Evolutionary conservation across 1,139 yeast genomes (phyloP).

Genomic region (Saccharomyces hybrid): DNA sequence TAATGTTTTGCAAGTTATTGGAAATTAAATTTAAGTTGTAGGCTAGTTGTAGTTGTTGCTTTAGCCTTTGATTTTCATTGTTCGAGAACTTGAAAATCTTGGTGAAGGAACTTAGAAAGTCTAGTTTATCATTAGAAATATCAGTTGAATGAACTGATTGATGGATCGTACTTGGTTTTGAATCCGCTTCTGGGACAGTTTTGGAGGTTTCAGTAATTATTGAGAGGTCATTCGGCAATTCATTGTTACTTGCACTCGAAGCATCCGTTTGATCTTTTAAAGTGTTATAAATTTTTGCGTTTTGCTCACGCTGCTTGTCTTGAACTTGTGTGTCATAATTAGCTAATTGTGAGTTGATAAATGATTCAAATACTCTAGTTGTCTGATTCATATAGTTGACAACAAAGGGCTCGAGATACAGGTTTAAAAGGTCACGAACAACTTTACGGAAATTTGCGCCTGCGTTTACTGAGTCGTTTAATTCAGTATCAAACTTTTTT

Average conservation of each 20-base stretch:
- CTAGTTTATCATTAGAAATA: constrained; percentile 32
- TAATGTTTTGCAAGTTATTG: constrained; percentile 38
- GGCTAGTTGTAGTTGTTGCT: constrained; percentile 43
- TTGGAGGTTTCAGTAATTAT: neutral
- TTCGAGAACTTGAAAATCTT: constrained; percentile 48
- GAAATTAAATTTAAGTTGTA: constrained; percentile 47
- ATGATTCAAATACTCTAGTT: constrained; percentile 30
- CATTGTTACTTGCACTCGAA: constrained; percentile 14
- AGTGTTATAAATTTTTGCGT: constrained; percentile 22
- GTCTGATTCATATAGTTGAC: constrained; percentile 38
- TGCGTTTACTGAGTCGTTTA: constrained; percentile 29
- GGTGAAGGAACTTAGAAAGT: constrained; percentile 48
- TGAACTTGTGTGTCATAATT: constrained; percentile 33
- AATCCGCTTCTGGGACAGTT: neutral
- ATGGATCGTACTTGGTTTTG: neutral
- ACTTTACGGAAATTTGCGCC: constrained; percentile 28
- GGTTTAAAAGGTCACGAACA: constrained; percentile 28
- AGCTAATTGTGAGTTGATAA: constrained; percentile 28
- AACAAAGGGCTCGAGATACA: constrained; percentile 35
- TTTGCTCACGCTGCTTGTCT: constrained; percentile 24
- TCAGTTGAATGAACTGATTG: constrained; percentile 13
- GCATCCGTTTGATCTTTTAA: constrained; percentile 14
- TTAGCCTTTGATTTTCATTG: constrained; percentile 34
- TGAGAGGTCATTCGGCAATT: neutral
- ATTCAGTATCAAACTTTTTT: constrained; percentile 22